Percentiles rank a stretch among this genome's conserved stretches.
These are phyloP conservation scores for Dendrostoma leiphaemia DNA, from an alignment of 2,329 filamentous ascomycete genomes.

Conservation along the genomic window DNA sequence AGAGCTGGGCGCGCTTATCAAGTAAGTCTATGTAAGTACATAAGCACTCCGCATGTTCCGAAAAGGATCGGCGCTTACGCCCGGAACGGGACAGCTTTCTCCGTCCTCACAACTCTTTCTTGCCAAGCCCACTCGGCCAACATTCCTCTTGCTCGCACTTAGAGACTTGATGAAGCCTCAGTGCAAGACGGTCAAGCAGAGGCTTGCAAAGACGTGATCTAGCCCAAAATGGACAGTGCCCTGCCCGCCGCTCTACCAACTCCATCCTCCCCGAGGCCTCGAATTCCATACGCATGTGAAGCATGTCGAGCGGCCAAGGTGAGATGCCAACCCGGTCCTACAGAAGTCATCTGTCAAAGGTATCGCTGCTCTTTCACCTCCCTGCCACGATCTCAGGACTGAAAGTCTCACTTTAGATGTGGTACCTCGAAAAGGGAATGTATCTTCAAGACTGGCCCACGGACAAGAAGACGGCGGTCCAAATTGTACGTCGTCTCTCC, in stretches of 20 bases:
- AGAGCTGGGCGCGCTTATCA: not conserved
- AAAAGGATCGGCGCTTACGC: not conserved
- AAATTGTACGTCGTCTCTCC: conserved; percentile 36
- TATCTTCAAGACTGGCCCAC: conserved; percentile 47
- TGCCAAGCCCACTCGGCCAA: not conserved
- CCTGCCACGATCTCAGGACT: not conserved
- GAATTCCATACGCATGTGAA: conserved; percentile 50
- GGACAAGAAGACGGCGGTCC: conserved; percentile 45
- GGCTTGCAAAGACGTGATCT: no score
- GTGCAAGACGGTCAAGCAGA: no score
- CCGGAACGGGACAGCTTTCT: not conserved
- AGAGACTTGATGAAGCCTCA: no score
- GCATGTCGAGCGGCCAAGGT: conserved; percentile 53
- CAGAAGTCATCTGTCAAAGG: conserved; percentile 50
- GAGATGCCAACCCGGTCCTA: conserved; percentile 47
- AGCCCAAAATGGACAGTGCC: not conserved
- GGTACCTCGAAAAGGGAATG: conserved; percentile 53
- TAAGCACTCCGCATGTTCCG: not conserved
- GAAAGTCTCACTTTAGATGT: conserved; percentile 38
- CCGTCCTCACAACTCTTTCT: no score
- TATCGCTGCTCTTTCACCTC: conserved; percentile 26
- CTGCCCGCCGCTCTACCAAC: not conserved
- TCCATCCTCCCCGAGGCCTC: conserved; percentile 22
- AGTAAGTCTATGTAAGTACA: not conserved
- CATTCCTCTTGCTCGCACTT: no score